Evolutionary conservation across 371 early-diverging fungal species (phyloP), one percentile per base, ranked within the genome.

Genomic region (Encephalitozoon romaleae): DNA sequence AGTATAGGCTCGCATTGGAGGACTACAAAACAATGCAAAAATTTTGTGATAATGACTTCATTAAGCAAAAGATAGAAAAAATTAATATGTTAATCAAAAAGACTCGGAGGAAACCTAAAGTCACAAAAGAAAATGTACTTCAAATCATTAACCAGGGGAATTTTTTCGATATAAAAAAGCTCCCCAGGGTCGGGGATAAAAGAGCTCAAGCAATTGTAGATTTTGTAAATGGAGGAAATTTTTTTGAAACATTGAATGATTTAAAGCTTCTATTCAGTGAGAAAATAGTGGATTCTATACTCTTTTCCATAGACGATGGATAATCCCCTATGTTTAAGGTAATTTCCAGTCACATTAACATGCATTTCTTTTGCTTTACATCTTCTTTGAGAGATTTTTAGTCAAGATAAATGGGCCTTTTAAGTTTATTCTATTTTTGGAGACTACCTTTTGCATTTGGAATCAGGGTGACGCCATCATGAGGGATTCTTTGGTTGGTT

Each of bases 121-220:
- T 68, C 8, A 75, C 65, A 21, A 42, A 41, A 67, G 52, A 78
- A 64, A 67, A 73, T 38, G 47, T 78, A 26, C 47, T 84, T 70
- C 81, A 83, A 55, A 85, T 89, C 74, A 78, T 89, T 66, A 89
- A 89, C 67, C 84, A 81, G 52, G 85, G 82, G 15, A 85, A 87
- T 30, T 84, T 87, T 52, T 83, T 87, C 43, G 67, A 81, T 65
- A 87, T 89, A 59, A 89, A 86, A 76, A 85, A 84, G 53, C 71
- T 89, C 5, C 87, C 85, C 39, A 87, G 87, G n/a, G 86, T 89
- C 42, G 89, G 89, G 42, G 87, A 87, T 73, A 87, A 87, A 42
- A 82, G 89, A 38, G 89, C 89, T 0, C 82, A 86, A 74, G 83
- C 82, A 67, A 89, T 89, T 34, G 80, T 87, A 39, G 87, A 86